phyloP scores from a whole-genome alignment of 2,329 filamentous ascomycete species.

The Ophioceras dolichostomum region DNA sequence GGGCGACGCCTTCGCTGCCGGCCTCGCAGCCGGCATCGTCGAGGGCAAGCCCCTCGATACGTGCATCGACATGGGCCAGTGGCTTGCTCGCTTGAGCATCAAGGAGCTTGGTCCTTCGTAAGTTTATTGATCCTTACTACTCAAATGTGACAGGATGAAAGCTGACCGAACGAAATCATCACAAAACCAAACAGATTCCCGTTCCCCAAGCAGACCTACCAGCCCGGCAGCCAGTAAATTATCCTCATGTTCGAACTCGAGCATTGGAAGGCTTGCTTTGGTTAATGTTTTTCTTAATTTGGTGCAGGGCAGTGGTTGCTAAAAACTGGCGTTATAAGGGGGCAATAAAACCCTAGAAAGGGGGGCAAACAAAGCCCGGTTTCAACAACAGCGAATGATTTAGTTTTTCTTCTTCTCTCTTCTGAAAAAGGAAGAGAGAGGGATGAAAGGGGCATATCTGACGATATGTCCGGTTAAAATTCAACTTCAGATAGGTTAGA shows the following conservation, averaged over 20 bases:
- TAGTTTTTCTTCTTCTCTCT: background rate
- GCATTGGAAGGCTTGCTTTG: too few species aligned
- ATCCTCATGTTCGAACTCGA: too few species aligned
- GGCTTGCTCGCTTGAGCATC: constrained; percentile 89
- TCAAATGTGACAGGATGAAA: background rate
- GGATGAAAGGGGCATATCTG: background rate
- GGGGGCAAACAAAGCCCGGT: constrained; percentile 8
- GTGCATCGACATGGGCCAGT: constrained; percentile 85
- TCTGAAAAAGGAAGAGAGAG: background rate
- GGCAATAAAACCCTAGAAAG: too few species aligned
- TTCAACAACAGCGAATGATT: constrained; percentile 16
- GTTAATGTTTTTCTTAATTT: too few species aligned
- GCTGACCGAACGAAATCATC: constrained; percentile 2
- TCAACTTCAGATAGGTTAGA: constrained; percentile 20
- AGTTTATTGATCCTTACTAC: constrained; percentile 27
- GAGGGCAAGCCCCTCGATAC: constrained; percentile 70
- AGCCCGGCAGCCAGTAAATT: too few species aligned
- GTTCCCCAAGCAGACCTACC: constrained; percentile 68
- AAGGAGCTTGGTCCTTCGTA: constrained; percentile 93
- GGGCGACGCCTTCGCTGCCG: constrained; percentile 92
- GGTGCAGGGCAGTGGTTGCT: too few species aligned
- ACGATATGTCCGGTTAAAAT: constrained; percentile 15
- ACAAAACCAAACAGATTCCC: constrained; percentile 47
- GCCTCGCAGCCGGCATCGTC: constrained; percentile 81
- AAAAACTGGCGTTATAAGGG: constrained; percentile 8